Evolutionary conservation across 495 filamentous ascomycete genomes (phyloP).

Genomic region (Neurospora sp.): DNA sequence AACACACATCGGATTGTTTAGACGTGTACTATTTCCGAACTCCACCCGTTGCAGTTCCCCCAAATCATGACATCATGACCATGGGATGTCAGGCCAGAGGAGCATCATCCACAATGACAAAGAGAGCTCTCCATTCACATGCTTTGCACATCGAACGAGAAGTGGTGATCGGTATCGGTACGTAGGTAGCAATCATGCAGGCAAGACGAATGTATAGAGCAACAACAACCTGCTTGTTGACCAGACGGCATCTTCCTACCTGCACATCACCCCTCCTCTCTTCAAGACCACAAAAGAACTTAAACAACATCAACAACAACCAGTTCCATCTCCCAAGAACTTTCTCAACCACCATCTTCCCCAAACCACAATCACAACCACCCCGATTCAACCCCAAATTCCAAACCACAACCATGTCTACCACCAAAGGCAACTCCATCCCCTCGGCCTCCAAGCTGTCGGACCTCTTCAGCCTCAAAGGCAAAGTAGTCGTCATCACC

Average conservation of each 20-base stretch:
- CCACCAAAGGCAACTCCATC: constrained; percentile 10
- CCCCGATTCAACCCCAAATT: too few relatives aligned
- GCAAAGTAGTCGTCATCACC: constrained; percentile 44
- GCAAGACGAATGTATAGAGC: background rate
- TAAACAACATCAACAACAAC: background rate
- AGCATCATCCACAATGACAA: background rate
- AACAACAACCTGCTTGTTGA: background rate
- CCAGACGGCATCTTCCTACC: background rate
- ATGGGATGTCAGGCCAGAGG: background rate
- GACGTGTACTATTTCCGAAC: background rate
- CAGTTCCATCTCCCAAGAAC: background rate
- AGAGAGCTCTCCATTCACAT: background rate
- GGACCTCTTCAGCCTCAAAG: constrained; percentile 42
- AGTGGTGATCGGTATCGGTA: background rate
- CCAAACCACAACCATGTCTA: constrained; percentile 1
- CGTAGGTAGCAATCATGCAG: background rate
- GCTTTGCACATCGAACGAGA: background rate
- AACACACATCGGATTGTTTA: background rate
- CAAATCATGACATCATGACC: background rate
- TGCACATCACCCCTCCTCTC: background rate
- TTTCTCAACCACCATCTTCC: background rate
- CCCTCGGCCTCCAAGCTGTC: constrained; percentile 21
- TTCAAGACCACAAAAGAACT: background rate
- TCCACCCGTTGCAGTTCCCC: background rate
- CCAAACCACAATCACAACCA: background rate